These are phyloP conservation scores for Moesziomyces globuligerus DNA, from an alignment of 1,284 basidiomycete genomes.

Conservation along the genomic window DNA sequence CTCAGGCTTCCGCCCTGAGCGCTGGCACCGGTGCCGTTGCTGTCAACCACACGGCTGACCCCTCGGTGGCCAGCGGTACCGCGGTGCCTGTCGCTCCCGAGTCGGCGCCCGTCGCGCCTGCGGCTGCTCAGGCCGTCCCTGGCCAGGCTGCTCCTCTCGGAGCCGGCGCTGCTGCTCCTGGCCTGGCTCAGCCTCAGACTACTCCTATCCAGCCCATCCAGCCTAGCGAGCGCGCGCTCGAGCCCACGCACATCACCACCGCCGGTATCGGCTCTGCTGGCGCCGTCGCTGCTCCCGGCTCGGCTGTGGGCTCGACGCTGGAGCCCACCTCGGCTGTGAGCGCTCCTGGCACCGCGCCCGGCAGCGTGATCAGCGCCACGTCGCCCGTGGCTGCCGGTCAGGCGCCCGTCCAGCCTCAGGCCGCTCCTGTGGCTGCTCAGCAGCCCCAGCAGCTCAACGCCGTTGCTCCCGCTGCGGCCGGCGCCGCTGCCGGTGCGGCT, in stretches of 20 bases:
- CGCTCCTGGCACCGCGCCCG: conserved; percentile 7
- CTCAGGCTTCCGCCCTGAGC: conserved; percentile 25
- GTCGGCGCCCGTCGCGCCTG: background rate
- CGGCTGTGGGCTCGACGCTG: conserved; percentile 10
- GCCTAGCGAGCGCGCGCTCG: conserved; percentile 22
- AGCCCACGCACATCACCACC: conserved; percentile 31
- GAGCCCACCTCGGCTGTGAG: conserved; percentile 17
- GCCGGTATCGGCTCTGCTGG: conserved; percentile 30
- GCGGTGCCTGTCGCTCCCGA: conserved; percentile 3
- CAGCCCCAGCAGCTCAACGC: conserved; percentile 20
- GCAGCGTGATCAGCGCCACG: conserved; percentile 11
- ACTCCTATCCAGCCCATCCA: conserved; percentile 28
- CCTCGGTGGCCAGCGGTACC: conserved; percentile 29
- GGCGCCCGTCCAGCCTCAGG: background rate
- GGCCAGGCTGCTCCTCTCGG: conserved; percentile 5
- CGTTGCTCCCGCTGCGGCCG: conserved; percentile 16
- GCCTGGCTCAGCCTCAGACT: conserved; percentile 30
- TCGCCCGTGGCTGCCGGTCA: background rate
- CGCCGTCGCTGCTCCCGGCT: conserved; percentile 17
- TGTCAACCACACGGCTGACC: conserved; percentile 25
- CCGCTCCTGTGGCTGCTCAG: conserved; percentile 2
- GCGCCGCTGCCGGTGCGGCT: conserved; percentile 13
- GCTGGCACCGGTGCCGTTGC: conserved; percentile 36
- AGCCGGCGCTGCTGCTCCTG: conserved; percentile 17
- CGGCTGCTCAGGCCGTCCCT: conserved; percentile 5